Evolutionary conservation across 495 filamentous ascomycete genomes (phyloP).

Genomic region (Saxophila tyrrhenica): DNA sequence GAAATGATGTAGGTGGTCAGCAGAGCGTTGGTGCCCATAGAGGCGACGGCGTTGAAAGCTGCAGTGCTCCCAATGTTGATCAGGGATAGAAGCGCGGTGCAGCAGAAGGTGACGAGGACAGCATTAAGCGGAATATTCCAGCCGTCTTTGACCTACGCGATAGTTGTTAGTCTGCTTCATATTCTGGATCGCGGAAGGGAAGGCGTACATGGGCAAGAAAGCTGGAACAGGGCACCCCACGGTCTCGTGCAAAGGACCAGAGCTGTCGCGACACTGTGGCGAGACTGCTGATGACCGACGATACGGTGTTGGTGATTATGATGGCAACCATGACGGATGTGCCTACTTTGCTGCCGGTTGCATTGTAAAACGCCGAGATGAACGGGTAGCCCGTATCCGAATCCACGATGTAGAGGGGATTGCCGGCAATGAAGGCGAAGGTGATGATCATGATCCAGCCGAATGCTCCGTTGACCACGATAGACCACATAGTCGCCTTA

Average conservation of each 20-base stretch:
- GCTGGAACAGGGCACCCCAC: conserved; percentile 13
- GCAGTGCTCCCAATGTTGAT: conserved; percentile 49
- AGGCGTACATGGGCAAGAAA: background rate
- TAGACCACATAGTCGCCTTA: conserved; percentile 4
- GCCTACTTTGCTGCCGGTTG: conserved; percentile 15
- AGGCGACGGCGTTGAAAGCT: conserved; percentile 46
- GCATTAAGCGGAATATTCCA: conserved; percentile 24
- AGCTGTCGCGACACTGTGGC: conserved; percentile 12
- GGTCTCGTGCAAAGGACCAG: conserved; percentile 16
- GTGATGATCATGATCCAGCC: conserved; percentile 13
- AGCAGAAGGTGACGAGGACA: conserved; percentile 1
- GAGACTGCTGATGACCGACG: conserved; percentile 3
- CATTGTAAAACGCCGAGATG: conserved; percentile 12
- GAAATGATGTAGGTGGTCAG: conserved; percentile 14
- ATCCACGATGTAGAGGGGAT: background rate
- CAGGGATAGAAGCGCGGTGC: conserved; percentile 33
- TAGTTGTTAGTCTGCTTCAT: background rate
- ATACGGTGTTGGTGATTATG: conserved; percentile 1
- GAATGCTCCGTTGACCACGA: conserved; percentile 9
- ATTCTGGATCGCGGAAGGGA: background rate
- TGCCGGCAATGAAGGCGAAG: conserved; percentile 2
- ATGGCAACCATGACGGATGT: conserved; percentile 13
- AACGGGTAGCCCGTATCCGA: conserved; percentile 11
- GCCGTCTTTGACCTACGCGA: background rate
- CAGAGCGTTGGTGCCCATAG: conserved; percentile 22